These are phyloP conservation scores for Rhizoctonia solani DNA, from an alignment of 1,284 basidiomycete genomes.

Conservation along the genomic window DNA sequence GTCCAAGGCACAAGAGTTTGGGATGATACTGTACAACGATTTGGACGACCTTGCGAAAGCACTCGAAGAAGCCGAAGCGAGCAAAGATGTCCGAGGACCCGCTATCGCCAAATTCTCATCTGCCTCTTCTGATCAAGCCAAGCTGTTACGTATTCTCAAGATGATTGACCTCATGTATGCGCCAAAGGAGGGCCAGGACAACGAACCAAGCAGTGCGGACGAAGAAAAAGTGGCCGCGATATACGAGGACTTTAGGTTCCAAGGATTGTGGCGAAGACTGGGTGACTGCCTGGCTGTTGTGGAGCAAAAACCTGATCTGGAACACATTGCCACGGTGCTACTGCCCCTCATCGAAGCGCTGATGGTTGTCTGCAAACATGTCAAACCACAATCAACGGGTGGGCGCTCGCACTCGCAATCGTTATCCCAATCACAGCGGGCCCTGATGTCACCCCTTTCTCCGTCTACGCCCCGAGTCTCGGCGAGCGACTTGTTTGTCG, in stretches of 20 bases:
- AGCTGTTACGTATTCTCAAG: constrained; percentile 89
- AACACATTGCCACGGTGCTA: constrained; percentile 87
- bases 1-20: constrained; percentile 83
- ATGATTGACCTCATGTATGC: constrained; percentile 96
- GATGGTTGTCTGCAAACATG: constrained; percentile 98
- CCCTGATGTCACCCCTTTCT: constrained; percentile 65
- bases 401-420: constrained; percentile 46
- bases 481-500: constrained; percentile 83
- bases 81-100: constrained; percentile 63
- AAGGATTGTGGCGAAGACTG: constrained; percentile 81
- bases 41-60: constrained; percentile 73
- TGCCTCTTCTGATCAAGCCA: constrained; percentile 89
- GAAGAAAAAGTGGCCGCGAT: constrained; percentile 82
- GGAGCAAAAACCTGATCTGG: constrained; percentile 76
- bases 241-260: constrained; percentile 87
- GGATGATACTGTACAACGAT: constrained; percentile 70
- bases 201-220: constrained; percentile 52
- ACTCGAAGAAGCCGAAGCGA: constrained; percentile 57
- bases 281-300: constrained; percentile 84
- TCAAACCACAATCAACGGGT: constrained; percentile 65
- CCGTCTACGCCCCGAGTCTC: constrained; percentile 68
- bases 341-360: constrained; percentile 91
- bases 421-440: too few relatives aligned
- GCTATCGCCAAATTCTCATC: constrained; percentile 88
- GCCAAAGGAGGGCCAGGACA: constrained; percentile 56